Conservation (phyloP, 2,329 filamentous ascomycete species). For the Colletotrichum musicola region DNA sequence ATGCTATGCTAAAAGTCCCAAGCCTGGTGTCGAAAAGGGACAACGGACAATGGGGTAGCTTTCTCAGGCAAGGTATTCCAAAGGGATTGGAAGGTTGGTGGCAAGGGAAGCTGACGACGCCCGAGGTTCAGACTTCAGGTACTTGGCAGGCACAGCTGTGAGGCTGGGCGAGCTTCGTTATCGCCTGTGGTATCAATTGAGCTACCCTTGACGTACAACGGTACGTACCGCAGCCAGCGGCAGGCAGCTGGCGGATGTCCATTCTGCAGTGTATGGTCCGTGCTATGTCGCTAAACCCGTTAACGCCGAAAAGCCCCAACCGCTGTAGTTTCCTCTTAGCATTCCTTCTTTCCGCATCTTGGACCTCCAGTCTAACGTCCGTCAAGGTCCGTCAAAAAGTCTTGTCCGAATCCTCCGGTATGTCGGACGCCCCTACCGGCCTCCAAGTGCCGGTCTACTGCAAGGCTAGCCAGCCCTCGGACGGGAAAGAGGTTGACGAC, state of each 20-base stretch:
- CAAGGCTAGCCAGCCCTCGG: conserved; percentile 21
- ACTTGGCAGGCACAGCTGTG: conserved; percentile 45
- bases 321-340: neutral
- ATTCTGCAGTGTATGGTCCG: conserved; percentile 20
- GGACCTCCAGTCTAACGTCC: conserved; percentile 14
- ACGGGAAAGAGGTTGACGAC: conserved; percentile 11
- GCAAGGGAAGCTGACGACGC: conserved; percentile 43
- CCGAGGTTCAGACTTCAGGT: conserved; percentile 12
- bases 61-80: conserved; percentile 10
- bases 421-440: conserved; percentile 1
- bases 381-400: conserved; percentile 12
- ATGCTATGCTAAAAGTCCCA: conserved; percentile 2
- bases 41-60: conserved; percentile 2
- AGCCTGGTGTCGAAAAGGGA: neutral
- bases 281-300: conserved; percentile 12
- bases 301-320: conserved; percentile 24
- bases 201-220: conserved; percentile 36
- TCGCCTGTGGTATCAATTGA: conserved; percentile 22
- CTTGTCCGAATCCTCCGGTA: conserved; percentile 1
- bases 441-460: conserved; percentile 22
- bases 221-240: conserved; percentile 12
- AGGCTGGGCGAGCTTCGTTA: conserved; percentile 18
- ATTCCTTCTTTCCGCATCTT: neutral
- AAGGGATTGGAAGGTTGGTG: conserved; percentile 33
- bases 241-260: conserved; percentile 4